These are phyloP conservation scores for Elongisporangium prolatum DNA, from an alignment of 352 stramenopile species.

Conservation along the genomic window DNA sequence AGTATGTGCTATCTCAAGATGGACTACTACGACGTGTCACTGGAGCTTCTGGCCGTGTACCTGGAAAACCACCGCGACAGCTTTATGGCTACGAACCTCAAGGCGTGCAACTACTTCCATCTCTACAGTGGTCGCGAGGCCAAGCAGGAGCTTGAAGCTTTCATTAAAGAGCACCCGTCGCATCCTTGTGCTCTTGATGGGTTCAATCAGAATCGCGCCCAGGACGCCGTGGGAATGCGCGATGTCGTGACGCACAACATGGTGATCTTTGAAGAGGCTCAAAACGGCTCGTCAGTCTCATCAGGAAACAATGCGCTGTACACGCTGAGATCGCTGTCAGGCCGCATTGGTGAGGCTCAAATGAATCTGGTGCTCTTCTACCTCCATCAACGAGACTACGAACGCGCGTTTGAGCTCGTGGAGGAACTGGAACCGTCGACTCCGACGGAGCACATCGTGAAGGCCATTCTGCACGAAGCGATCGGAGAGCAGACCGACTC, in stretches of 20 bases:
- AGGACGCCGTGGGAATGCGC: conserved; percentile 15
- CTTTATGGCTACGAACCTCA: conserved; percentile 70
- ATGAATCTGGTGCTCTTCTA: conserved; percentile 54
- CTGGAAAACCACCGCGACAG: conserved; percentile 38
- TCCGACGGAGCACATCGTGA: conserved; percentile 40
- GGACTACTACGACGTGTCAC: conserved; percentile 66
- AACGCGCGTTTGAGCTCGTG: conserved; percentile 49
- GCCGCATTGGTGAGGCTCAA: conserved; percentile 36
- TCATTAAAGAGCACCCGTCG: conserved; percentile 43
- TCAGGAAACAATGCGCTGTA: background rate
- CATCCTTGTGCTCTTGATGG: conserved; percentile 20
- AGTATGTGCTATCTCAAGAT: conserved; percentile 72
- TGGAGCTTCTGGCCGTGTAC: conserved; percentile 61
- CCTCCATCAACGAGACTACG: conserved; percentile 41
- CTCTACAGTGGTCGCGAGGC: conserved; percentile 52
- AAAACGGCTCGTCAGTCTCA: background rate
- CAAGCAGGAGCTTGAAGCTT: conserved; percentile 81
- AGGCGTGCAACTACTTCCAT: conserved; percentile 54
- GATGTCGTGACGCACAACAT: conserved; percentile 52
- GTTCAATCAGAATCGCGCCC: conserved; percentile 2
- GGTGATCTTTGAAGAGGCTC: conserved; percentile 34
- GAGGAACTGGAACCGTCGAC: conserved; percentile 45
- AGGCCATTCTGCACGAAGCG: conserved; percentile 51
- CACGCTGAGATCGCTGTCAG: conserved; percentile 31
- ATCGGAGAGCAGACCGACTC: conserved; percentile 54